Evolutionary conservation across 352 stramenopile genomes (phyloP), one percentile per base, ranked within the genome.

Genomic region (Pythium phragmiticola): DNA sequence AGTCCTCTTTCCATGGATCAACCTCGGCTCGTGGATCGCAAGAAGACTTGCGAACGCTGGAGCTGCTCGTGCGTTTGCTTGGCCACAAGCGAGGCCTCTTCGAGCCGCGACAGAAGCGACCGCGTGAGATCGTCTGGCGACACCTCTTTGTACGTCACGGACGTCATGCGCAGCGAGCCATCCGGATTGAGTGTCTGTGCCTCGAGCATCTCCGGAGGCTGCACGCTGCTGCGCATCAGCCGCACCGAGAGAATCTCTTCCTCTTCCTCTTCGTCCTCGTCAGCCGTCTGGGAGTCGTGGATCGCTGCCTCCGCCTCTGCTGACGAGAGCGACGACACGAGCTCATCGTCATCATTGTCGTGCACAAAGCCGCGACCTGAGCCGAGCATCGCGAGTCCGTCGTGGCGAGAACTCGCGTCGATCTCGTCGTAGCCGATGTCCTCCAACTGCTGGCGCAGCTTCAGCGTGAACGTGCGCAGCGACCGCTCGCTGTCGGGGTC

Each of bases 121-220:
- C 50, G 50, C 7, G 50, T 57, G 50, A 57, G n/a, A 2, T 57
- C 34, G 34, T 57, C 34, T 0, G 50, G 34, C 3, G 50, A 43
- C 17, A 3, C 12, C 28, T 28, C 13, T 14, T 65, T 42, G 50
- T 69, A 72, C 37, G 67, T 19, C 4, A 47, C 55, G 17, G 48
- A 41, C 17, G 41, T 54, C 21, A 12, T 50, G 48, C 45, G 75
- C 65, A 34, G 65, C 72, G 19, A 66, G 73, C 36, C 75, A 67
- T 65, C 34, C n/a, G n/a, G 21, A 48, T 65, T 45, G 59, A 67
- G 46, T 60, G 45, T 34, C 23, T 77, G 33, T 36, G 65, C 33
- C 65, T 69, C 36, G 56, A 78, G 54, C 47, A 75, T 60, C 43
- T 69, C 50, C 13, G 59, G 68, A 2, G 57, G 63, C 55, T 71